Percentiles rank a stretch among this genome's conserved stretches.
Conservation (phyloP, 495 filamentous ascomycete species). For the Aspergillus sparsus region DNA sequence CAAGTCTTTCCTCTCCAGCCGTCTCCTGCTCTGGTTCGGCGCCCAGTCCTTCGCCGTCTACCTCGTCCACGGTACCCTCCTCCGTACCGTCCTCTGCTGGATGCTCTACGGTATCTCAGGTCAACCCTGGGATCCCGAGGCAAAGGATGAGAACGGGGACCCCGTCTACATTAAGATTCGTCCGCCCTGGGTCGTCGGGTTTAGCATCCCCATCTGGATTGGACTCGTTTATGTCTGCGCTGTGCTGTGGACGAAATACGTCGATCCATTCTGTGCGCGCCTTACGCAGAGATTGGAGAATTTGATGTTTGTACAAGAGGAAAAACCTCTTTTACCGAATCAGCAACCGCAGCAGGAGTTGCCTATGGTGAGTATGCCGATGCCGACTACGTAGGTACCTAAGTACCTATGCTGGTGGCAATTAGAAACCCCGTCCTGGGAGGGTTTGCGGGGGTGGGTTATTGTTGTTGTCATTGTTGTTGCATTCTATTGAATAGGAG, state of each 20-base stretch:
- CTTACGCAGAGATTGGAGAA: slow-evolving; percentile 60
- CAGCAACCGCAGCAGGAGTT: neutral
- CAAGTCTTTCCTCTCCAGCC: slow-evolving; percentile 56
- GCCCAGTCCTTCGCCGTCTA: slow-evolving; percentile 70
- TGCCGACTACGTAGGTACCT: neutral
- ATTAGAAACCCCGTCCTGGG: too few relatives aligned
- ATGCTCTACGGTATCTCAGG: slow-evolving; percentile 62
- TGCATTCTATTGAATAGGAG: too few relatives aligned
- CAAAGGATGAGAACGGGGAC: slow-evolving; percentile 49
- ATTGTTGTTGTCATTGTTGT: too few relatives aligned
- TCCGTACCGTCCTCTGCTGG: slow-evolving; percentile 64
- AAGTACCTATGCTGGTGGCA: neutral
- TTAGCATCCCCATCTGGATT: slow-evolving; percentile 59
- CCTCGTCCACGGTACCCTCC: slow-evolving; percentile 63
- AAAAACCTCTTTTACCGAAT: slow-evolving; percentile 35
- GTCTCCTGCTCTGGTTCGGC: slow-evolving; percentile 64
- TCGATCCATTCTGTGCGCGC: slow-evolving; percentile 64
- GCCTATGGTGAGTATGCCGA: neutral
- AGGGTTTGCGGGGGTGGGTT: too few relatives aligned
- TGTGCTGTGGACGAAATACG: slow-evolving; percentile 63
- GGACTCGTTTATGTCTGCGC: slow-evolving; percentile 58
- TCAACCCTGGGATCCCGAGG: slow-evolving; percentile 48
- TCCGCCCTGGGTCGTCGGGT: slow-evolving; percentile 44
- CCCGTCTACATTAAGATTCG: slow-evolving; percentile 39
- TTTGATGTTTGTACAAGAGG: slow-evolving; percentile 53